A percentile compares a stretch with the other conserved stretches of the same genome.
phyloP scores from a whole-genome alignment of 2,329 filamentous ascomycete genomes.

The Aspergillus pseudotamarii region DNA sequence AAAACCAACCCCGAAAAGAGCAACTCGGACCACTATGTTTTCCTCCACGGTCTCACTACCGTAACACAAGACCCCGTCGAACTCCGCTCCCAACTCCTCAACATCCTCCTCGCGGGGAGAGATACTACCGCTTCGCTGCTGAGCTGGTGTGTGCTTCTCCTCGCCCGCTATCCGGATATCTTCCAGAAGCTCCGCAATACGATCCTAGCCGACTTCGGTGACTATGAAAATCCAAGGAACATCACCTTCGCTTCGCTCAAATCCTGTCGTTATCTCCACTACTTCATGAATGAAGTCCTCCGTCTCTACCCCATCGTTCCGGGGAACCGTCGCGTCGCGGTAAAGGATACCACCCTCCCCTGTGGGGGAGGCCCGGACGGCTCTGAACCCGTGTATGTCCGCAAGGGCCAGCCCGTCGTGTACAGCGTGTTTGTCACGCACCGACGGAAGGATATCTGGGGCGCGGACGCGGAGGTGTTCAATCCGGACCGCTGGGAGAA shows the following conservation, averaged over 20 bases:
- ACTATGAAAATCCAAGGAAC: conserved; percentile 14
- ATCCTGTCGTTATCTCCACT: conserved; percentile 41
- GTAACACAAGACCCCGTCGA: conserved; percentile 51
- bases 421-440: conserved; percentile 76
- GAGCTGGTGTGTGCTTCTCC: conserved; percentile 39
- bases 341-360: conserved; percentile 48
- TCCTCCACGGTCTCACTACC: conserved; percentile 53
- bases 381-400: conserved; percentile 63
- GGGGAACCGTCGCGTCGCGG: conserved; percentile 45
- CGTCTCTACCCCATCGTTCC: conserved; percentile 52
- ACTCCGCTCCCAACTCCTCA: conserved; percentile 53
- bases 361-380: conserved; percentile 64
- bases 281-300: conserved; percentile 44
- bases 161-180: conserved; percentile 22
- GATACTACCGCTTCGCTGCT: conserved; percentile 56
- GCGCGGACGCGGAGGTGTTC: conserved; percentile 55
- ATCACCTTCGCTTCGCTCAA: conserved; percentile 49
- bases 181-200: conserved; percentile 21
- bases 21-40: conserved; percentile 47
- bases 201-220: conserved; percentile 23
- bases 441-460: conserved; percentile 59
- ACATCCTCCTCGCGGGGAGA: conserved; percentile 56
- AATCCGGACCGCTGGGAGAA: conserved; percentile 72
- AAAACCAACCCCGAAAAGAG: conserved; percentile 20
- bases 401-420: conserved; percentile 65